Evolutionary conservation across 345 rosid species (phyloP).

Genomic region (Linum usitatissimum): DNA sequence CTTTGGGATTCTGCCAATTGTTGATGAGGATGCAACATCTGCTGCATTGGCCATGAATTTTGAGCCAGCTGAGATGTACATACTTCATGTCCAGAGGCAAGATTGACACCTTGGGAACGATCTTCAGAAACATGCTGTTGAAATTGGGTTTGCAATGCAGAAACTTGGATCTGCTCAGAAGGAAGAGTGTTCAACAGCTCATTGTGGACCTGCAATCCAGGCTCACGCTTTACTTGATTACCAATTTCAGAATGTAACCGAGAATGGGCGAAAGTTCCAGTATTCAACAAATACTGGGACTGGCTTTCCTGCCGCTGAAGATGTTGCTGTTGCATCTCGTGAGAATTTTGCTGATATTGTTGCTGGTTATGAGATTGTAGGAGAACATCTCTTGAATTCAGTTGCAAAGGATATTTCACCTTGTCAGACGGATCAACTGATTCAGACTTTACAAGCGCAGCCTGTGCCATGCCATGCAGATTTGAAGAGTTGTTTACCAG

Average conservation of each 20-base stretch:
- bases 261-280: conserved; percentile 45
- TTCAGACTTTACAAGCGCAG: conserved; percentile 30
- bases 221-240: conserved; percentile 52
- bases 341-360: conserved; percentile 49
- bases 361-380: conserved; percentile 55
- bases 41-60: conserved; percentile 52
- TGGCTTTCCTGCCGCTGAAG: conserved; percentile 50
- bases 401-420: conserved; percentile 36
- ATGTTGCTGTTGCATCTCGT: conserved; percentile 47
- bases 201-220: conserved; percentile 43
- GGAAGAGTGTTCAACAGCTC: conserved; percentile 44
- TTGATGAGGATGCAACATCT: conserved; percentile 43
- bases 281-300: conserved; percentile 38
- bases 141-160: conserved; percentile 58
- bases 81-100: conserved; percentile 31
- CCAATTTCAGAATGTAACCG: conserved; percentile 43
- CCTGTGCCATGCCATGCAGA: conserved; percentile 39
- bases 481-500: conserved; percentile 41
- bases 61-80: conserved; percentile 33
- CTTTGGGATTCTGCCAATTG: conserved; percentile 40
- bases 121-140: conserved; percentile 54
- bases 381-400: conserved; percentile 38
- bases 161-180: conserved; percentile 45
- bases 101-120: conserved; percentile 32
- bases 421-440: conserved; percentile 43